A percentile compares a stretch with the other conserved stretches of the same genome.
phyloP scores from a whole-genome alignment of 2,329 filamentous ascomycete genomes.

The Lasiodiplodia gonubiensis region DNA sequence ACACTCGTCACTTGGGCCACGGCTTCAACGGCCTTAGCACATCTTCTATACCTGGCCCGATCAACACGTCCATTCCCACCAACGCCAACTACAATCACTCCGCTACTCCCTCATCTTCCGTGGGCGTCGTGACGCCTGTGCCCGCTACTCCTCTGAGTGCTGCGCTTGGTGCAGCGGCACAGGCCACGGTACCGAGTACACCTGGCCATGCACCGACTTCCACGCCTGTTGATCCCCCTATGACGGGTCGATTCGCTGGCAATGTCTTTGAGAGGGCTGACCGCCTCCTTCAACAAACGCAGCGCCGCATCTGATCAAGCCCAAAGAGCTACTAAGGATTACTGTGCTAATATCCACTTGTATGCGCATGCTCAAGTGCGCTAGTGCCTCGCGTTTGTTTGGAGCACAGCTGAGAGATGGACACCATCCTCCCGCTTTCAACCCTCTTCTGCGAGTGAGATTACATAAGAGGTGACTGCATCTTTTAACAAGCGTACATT shows the following conservation, averaged over 20 bases:
- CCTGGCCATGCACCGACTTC: slow-evolving; percentile 48
- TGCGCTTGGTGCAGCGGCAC: slow-evolving; percentile 85
- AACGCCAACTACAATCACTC: slow-evolving; percentile 38
- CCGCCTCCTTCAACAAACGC: slow-evolving; percentile 39
- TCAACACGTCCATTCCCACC: slow-evolving; percentile 45
- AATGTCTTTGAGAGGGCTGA: slow-evolving; percentile 46
- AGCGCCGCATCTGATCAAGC: slow-evolving; percentile 21
- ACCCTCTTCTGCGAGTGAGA: background rate
- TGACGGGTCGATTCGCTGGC: slow-evolving; percentile 32
- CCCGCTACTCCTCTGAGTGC: slow-evolving; percentile 90
- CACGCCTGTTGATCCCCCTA: slow-evolving; percentile 32
- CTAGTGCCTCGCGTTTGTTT: background rate
- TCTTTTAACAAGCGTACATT: background rate
- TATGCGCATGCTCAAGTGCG: background rate
- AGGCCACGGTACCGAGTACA: slow-evolving; percentile 82
- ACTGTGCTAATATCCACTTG: background rate
- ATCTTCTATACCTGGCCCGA: slow-evolving; percentile 41
- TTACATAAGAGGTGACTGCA: background rate
- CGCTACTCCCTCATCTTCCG: slow-evolving; percentile 34
- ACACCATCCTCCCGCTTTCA: background rate
- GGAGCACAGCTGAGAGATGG: background rate
- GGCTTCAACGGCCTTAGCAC: slow-evolving; percentile 17
- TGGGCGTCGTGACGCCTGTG: slow-evolving; percentile 61
- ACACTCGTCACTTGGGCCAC: slow-evolving; percentile 20
- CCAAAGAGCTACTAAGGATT: background rate